Base-by-base conservation (phyloP, 176 grass and related monocot genomes). In the Avena eriantha region DNA sequence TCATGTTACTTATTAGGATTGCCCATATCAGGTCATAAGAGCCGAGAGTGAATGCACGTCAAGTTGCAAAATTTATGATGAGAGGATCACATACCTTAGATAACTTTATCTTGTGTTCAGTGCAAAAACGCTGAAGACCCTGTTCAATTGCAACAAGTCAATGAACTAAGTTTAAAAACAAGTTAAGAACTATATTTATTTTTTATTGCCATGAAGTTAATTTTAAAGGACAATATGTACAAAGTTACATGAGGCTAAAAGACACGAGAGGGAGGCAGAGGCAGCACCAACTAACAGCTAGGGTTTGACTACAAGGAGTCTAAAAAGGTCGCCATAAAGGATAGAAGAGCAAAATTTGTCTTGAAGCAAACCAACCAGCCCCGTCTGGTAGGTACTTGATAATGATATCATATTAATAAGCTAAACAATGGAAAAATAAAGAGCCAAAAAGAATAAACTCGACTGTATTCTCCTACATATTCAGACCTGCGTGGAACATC, bases 91-190 rank as follows among this genome's bases (percentile, higher is more conserved):
- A 79, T 91, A 98, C 96, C 92, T 98, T 98, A 72, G 96, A 98
- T 60, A 98, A 83, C 71, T 98, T 98, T 83, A 96, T 98, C 88
- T 98, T 98, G 93, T 98, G 96, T 86, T 98, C 96, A 17, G 90
- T 96, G 59, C 96, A 98, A 82, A 96, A 98, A 61, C 96, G 88
- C 80, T 98, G 96, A 89, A 98, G 91, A 59, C 96, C 93, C 96
- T 98, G 87, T 89, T 67, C 86, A 49, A 79, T 69, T 78, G 83
- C 53, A 87, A 86, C 15, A 78, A 24, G 19, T 29, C 2, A 50
- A 45, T 63, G 65, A 33, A 83, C 21, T 89, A 87, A 87, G 69
- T 60, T 83, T 7, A 71, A 58, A 55, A 70, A 18, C 34, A 45
- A 21, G 21, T 41, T 14, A 67, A 73, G 11, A 10, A 66, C 66